Percentiles rank a stretch among this genome's conserved stretches.
These are phyloP conservation scores for Corniculantispora saksenae DNA, from an alignment of 2,329 filamentous ascomycete species.

Conservation along the genomic window DNA sequence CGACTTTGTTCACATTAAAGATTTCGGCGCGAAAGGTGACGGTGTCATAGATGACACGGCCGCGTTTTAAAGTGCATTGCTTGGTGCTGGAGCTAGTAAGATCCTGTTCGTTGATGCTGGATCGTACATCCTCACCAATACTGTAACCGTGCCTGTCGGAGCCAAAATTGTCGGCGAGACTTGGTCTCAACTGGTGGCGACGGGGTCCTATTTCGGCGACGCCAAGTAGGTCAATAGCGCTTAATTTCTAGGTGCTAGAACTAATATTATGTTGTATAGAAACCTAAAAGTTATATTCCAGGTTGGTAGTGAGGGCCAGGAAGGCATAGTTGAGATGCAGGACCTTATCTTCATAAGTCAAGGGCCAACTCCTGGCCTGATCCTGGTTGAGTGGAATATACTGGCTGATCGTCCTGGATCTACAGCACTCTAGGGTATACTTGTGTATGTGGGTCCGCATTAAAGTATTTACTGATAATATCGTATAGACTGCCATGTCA, in stretches of 20 bases:
- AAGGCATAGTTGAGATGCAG: conserved; percentile 67
- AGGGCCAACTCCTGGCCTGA: conserved; percentile 65
- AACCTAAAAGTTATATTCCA: conserved; percentile 64
- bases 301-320: conserved; percentile 61
- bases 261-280: too few relatives aligned
- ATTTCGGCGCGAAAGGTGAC: background rate
- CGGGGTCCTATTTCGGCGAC: conserved; percentile 43
- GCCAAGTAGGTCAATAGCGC: too few relatives aligned
- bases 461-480: too few relatives aligned
- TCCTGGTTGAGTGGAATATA: conserved; percentile 67
- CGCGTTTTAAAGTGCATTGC: background rate
- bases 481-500: too few relatives aligned
- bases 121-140: conserved; percentile 48
- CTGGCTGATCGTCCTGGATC: conserved; percentile 9
- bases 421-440: conserved; percentile 61
- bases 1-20: background rate
- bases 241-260: too few relatives aligned
- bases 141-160: conserved; percentile 43
- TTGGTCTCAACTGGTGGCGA: conserved; percentile 47
- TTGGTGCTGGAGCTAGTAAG: background rate
- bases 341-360: conserved; percentile 68
- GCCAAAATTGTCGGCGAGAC: conserved; percentile 48
- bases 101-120: conserved; percentile 40
- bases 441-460: too few relatives aligned
- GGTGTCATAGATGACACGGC: background rate